Conservation (phyloP, 306 rosid genomes). For the Quercus suber region DNA sequence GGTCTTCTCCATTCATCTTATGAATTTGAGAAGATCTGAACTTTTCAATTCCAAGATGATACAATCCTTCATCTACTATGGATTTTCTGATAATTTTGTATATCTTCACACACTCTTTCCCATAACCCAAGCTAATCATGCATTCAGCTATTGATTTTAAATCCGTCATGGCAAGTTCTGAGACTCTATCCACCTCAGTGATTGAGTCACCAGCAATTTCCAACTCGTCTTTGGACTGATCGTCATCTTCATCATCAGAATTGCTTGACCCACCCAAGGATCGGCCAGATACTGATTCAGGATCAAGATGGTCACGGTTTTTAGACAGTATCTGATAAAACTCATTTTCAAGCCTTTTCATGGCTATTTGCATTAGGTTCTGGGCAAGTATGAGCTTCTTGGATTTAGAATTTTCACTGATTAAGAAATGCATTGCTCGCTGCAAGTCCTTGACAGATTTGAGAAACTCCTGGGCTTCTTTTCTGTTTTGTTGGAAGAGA, state of each 20-base stretch:
- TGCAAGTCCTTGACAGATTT: conserved; percentile 28
- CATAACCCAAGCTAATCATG: conserved; percentile 56
- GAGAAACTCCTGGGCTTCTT: conserved; percentile 37
- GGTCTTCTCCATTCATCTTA: conserved; percentile 33
- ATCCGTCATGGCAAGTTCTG: conserved; percentile 32
- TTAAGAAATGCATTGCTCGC: conserved; percentile 33
- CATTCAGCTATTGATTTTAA: conserved; percentile 54
- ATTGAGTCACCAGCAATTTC: conserved; percentile 14
- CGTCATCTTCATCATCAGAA: conserved; percentile 16
- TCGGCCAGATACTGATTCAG: conserved; percentile 35
- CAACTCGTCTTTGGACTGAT: conserved; percentile 17
- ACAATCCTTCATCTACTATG: conserved; percentile 42
- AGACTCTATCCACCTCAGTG: conserved; percentile 25
- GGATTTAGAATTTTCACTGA: conserved; percentile 18
- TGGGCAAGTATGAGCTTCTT: conserved; percentile 42
- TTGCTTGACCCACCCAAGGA: conserved; percentile 23
- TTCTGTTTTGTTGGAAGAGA: conserved; percentile 37
- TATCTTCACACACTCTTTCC: conserved; percentile 42
- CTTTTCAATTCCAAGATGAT: conserved; percentile 33
- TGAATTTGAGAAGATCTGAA: conserved; percentile 36
- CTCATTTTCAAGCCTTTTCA: conserved; percentile 50
- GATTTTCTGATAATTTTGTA: conserved; percentile 42
- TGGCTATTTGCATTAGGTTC: conserved; percentile 46
- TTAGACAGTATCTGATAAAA: conserved; percentile 35
- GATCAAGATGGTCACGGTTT: conserved; percentile 35